Evolutionary conservation across 768 basidiomycete species (phyloP), one percentile per base, ranked within the genome.

Genomic region (Psilocybe subaeruginosa): DNA sequence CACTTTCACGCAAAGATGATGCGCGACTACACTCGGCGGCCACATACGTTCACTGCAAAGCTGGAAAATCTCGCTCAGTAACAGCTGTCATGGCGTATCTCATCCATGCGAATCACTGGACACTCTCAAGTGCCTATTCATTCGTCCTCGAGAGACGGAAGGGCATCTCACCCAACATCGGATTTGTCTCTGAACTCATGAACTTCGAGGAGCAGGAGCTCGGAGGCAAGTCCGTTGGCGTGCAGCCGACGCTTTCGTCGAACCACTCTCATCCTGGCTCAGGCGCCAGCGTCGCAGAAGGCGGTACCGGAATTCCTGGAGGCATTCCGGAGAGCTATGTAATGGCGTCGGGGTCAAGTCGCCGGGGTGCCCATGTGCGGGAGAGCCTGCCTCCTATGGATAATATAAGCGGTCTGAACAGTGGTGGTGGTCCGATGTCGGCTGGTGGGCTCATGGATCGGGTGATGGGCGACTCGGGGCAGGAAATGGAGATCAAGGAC

Each of bases 1-100:
- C 57, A 27, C 23, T 54, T 62, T 19, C 46, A 51, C 35, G n/a
- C 29, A 2, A 67, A 97, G 96, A 97, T 71, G 96, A 98, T 68
- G 96, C 96, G 1, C 86, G 91, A 50, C 74, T 98, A 55, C 94
- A 95, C 65, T 92, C 90, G 0, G 85, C 93, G 17, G 89, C 95
- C 6, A 92, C 92, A 1, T 99, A 97, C 68, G 95, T 98, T 12
- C 97, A 99, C 72, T 99, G 96, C 77, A 94, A 92, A 76, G 95
- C 93, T 4, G 97, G 96, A 4, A 97, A 95, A 78, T 95, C 93
- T 2, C 89, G 97, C 12, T 96, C 93, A 0, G 96, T 97, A 30
- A 97, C 96, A 0, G 95, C 95, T 11, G 96, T 97, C 43, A 94
- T 99, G 80, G 96, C 93, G 2, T 98, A 97, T 72, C 90, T 99